These are phyloP conservation scores for Cardamine occulta DNA, from an alignment of 345 rosid genomes.

Conservation along the genomic window DNA sequence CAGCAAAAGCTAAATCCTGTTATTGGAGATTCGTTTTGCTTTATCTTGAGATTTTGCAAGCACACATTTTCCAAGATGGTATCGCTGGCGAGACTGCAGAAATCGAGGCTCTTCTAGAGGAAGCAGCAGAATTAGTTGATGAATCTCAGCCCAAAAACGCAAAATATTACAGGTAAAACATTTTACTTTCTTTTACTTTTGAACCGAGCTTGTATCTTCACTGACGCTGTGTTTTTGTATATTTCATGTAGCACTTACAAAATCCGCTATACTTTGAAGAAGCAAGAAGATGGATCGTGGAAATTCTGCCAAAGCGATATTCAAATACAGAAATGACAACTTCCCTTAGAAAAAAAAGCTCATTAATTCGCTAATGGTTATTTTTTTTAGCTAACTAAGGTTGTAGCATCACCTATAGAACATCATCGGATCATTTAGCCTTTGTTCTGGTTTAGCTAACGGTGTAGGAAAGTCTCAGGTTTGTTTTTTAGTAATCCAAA, in stretches of 20 bases:
- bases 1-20: slow-evolving; percentile 71
- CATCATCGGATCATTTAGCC: slow-evolving; percentile 15
- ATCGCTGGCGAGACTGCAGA: slow-evolving; percentile 68
- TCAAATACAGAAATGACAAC: slow-evolving; percentile 55
- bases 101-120: slow-evolving; percentile 81
- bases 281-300: slow-evolving; percentile 88
- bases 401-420: slow-evolving; percentile 27
- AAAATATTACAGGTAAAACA: slow-evolving; percentile 77
- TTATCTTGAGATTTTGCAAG: slow-evolving; percentile 67
- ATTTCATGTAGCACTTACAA: slow-evolving; percentile 65
- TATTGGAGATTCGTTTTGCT: slow-evolving; percentile 96
- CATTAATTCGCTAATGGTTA: neutral
- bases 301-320: slow-evolving; percentile 77
- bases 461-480: slow-evolving; percentile 29
- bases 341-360: neutral
- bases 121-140: slow-evolving; percentile 97
- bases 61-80: slow-evolving; percentile 63
- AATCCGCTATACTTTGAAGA: slow-evolving; percentile 67
- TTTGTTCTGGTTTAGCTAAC: slow-evolving; percentile 35
- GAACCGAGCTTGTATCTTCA: neutral
- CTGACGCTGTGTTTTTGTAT: neutral
- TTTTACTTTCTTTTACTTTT: neutral
- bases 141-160: slow-evolving; percentile 73
- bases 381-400: slow-evolving; percentile 1
- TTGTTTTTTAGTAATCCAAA: slow-evolving; percentile 24